Conservation (phyloP, 2,329 filamentous ascomycete genomes). For the Diplocarpon mali region DNA sequence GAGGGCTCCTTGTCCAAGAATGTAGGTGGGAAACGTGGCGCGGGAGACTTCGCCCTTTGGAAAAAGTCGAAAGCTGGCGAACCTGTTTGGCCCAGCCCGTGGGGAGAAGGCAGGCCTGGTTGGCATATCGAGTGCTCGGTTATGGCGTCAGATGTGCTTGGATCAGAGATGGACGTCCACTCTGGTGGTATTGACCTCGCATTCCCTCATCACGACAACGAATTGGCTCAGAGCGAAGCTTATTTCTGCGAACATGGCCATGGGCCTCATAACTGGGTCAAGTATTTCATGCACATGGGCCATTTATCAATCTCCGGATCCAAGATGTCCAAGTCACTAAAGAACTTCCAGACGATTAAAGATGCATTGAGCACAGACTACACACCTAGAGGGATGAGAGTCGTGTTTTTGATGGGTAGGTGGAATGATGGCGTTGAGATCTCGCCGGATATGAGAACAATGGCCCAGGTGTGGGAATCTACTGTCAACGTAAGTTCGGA, state of each 20-base stretch:
- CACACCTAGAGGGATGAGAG: constrained; percentile 68
- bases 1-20: constrained; percentile 68
- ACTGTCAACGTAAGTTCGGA: constrained; percentile 48
- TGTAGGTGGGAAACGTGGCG: constrained; percentile 55
- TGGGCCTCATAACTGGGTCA: constrained; percentile 68
- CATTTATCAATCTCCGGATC: constrained; percentile 80
- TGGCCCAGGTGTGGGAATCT: constrained; percentile 69
- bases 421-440: constrained; percentile 93
- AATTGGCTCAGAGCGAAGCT: constrained; percentile 82
- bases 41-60: constrained; percentile 86
- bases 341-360: constrained; percentile 91
- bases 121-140: constrained; percentile 98
- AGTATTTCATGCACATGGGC: constrained; percentile 93
- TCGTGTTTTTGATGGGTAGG: constrained; percentile 75
- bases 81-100: constrained; percentile 78
- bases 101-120: constrained; percentile 79
- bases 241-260: constrained; percentile 43
- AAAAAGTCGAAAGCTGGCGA: constrained; percentile 88
- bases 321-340: constrained; percentile 93
- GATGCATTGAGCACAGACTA: constrained; percentile 63
- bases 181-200: constrained; percentile 85
- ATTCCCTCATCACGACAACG: constrained; percentile 90
- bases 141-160: constrained; percentile 86
- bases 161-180: constrained; percentile 80
- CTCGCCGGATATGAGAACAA: constrained; percentile 66